Evolutionary conservation across 2,329 filamentous ascomycete genomes (phyloP), one percentile per base, ranked within the genome.

Genomic region (Fusarium pininemorale): DNA sequence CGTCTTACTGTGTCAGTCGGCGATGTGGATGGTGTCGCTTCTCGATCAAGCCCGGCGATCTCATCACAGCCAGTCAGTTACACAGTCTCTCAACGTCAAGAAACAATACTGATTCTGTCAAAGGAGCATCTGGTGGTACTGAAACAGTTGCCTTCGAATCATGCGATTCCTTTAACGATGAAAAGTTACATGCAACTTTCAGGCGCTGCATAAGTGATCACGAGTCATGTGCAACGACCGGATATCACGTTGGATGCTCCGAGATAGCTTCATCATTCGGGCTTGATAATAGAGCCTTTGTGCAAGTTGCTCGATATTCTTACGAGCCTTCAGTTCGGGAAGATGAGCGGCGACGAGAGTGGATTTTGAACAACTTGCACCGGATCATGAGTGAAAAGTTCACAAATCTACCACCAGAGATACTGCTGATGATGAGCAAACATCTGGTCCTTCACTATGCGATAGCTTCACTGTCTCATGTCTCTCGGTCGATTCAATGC

Each of bases 11-110:
- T 45, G 63, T 73, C 26, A 66, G 63, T 13, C 67, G 54, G 32
- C 45, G 67, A 39, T 74, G 71, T 44, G 60, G 71, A 62, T 63
- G 72, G 56, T 74, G 71, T 28, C 71, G 71, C 12, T 72, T 74
- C n/a, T 11, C 55, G 18, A 72, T 74, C n/a, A 47, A 58, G 24
- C 15, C 45, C 3, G 67, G 47, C 16, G 66, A 71, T 10, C 16
- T 57, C 30, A 44, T 74, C 12, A 71, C 60, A 30, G 67, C 67
- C 4, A 57, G 71, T 64, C 45, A 50, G 51, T 20, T 37, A 26
- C 18, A 35, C 6, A 11, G 4, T n/a, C 15, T 2, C 15, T 11
- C 2, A 47, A 16, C 18, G 3, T n/a, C 30, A 16, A 51, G 15
- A 24, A 20, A 18, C 26, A 24, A 42, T 35, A 28, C 38, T 63